phyloP scores from a whole-genome alignment of 2,329 filamentous ascomycete genomes.

The Hirsutella thompsonii region DNA sequence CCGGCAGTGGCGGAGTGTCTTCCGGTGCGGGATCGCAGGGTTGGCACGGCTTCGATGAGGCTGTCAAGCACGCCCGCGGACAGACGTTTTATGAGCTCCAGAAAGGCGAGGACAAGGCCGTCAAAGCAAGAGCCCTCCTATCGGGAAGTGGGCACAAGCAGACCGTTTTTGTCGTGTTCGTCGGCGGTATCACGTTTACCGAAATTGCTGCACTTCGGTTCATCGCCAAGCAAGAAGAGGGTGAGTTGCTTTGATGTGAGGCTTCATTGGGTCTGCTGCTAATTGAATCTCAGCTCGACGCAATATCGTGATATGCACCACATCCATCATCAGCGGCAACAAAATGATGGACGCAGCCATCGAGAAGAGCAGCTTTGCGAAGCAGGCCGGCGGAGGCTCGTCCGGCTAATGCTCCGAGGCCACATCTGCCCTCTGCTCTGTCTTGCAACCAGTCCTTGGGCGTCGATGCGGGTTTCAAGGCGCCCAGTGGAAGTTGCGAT shows the following conservation, averaged over 20 bases:
- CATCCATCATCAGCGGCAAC: slow-evolving; percentile 80
- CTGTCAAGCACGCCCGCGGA: slow-evolving; percentile 75
- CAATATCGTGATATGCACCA: slow-evolving; percentile 85
- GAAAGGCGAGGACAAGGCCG: slow-evolving; percentile 83
- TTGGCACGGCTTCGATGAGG: slow-evolving; percentile 89
- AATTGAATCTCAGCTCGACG: slow-evolving; percentile 42
- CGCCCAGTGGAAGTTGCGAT: too few species aligned
- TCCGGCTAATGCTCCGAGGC: slow-evolving; percentile 1
- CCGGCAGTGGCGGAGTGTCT: slow-evolving; percentile 12
- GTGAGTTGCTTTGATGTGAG: slow-evolving; percentile 23
- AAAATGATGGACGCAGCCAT: slow-evolving; percentile 77
- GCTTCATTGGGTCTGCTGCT: slow-evolving; percentile 7
- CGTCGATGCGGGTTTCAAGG: too few species aligned
- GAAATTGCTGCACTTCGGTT: slow-evolving; percentile 92
- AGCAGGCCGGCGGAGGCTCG: slow-evolving; percentile 13
- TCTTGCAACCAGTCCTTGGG: too few species aligned
- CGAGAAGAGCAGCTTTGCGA: slow-evolving; percentile 49
- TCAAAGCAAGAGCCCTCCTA: slow-evolving; percentile 72
- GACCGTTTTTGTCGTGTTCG: slow-evolving; percentile 89
- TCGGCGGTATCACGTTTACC: slow-evolving; percentile 93
- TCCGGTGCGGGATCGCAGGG: slow-evolving; percentile 55
- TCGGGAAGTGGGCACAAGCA: slow-evolving; percentile 69
- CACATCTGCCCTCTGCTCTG: too few species aligned
- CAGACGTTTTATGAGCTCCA: slow-evolving; percentile 87
- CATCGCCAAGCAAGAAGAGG: slow-evolving; percentile 71